Evolutionary conservation across 2,329 filamentous ascomycete species (phyloP).

Genomic region (Cladosporium sp.): DNA sequence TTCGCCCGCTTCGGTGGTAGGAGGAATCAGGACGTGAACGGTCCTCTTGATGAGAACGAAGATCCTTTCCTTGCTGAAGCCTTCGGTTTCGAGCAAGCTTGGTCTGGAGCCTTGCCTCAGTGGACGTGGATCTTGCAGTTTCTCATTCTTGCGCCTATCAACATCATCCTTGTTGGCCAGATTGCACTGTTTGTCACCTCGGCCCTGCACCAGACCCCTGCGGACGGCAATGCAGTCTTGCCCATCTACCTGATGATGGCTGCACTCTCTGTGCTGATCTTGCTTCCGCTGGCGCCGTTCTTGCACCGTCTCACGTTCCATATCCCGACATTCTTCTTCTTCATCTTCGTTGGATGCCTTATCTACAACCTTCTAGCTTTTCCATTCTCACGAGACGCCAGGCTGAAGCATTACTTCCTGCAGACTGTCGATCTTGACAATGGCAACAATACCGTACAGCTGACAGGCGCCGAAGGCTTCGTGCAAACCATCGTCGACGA

Average conservation of each 20-base stretch:
- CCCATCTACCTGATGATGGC: conserved; percentile 69
- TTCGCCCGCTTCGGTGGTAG: conserved; percentile 51
- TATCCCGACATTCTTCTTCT: conserved; percentile 70
- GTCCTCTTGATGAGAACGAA: conserved; percentile 23
- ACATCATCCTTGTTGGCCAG: conserved; percentile 72
- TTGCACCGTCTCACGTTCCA: conserved; percentile 83
- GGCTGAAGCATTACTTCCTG: conserved; percentile 83
- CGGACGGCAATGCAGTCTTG: conserved; percentile 73
- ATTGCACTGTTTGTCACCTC: conserved; percentile 68
- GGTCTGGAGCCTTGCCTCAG: conserved; percentile 73
- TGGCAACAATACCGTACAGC: conserved; percentile 63
- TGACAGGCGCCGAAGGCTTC: conserved; percentile 66
- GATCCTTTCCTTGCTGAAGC: conserved; percentile 31
- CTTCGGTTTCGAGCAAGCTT: conserved; percentile 74
- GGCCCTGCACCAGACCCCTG: conserved; percentile 72
- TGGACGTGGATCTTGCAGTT: conserved; percentile 91
- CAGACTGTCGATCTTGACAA: conserved; percentile 73
- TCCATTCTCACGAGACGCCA: conserved; percentile 75
- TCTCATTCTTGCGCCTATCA: conserved; percentile 71
- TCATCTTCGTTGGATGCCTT: conserved; percentile 69
- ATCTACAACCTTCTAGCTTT: conserved; percentile 85
- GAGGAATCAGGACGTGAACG: conserved; percentile 36
- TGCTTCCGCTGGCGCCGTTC: conserved; percentile 77
- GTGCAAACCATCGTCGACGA: conserved; percentile 62
- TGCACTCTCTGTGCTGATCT: conserved; percentile 62